phyloP scores from a whole-genome alignment of 2,329 filamentous ascomycete species.

The Aspergillus niger region DNA sequence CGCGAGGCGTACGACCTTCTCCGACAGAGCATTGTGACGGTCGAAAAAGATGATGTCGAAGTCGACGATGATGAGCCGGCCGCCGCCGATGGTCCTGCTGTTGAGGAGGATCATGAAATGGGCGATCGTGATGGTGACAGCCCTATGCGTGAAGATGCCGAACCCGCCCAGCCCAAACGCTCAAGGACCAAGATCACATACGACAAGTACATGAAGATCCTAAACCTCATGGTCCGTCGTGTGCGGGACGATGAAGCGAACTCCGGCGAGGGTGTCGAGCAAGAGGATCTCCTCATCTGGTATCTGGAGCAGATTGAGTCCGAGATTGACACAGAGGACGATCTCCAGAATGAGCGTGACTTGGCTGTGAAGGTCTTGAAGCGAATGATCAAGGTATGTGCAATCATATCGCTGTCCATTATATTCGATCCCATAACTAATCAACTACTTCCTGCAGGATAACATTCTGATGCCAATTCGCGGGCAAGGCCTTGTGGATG shows the following conservation, averaged over 20 bases:
- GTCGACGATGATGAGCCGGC: slow-evolving; percentile 76
- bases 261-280: slow-evolving; percentile 79
- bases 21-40: slow-evolving; percentile 91
- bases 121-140: slow-evolving; percentile 53
- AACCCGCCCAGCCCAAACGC: slow-evolving; percentile 49
- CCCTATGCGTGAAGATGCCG: slow-evolving; percentile 56
- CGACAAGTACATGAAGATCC: slow-evolving; percentile 89
- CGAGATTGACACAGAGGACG: slow-evolving; percentile 77
- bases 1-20: slow-evolving; percentile 89
- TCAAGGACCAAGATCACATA: slow-evolving; percentile 88
- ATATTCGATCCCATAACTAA: neutral
- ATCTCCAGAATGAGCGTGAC: slow-evolving; percentile 72
- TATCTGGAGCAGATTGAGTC: slow-evolving; percentile 90
- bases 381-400: slow-evolving; percentile 87
- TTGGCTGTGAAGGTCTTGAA: slow-evolving; percentile 84
- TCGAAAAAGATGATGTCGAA: slow-evolving; percentile 96
- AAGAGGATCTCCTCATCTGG: slow-evolving; percentile 80
- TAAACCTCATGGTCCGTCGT: slow-evolving; percentile 79
- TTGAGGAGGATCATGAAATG: slow-evolving; percentile 54
- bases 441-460: slow-evolving; percentile 47
- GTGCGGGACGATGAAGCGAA: slow-evolving; percentile 79
- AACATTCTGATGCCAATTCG: slow-evolving; percentile 63
- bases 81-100: slow-evolving; percentile 50
- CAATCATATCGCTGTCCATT: neutral
- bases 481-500: slow-evolving; percentile 85